Evolutionary conservation across 2,329 filamentous ascomycete species (phyloP).

Genomic region (Ophiocordyceps australis): DNA sequence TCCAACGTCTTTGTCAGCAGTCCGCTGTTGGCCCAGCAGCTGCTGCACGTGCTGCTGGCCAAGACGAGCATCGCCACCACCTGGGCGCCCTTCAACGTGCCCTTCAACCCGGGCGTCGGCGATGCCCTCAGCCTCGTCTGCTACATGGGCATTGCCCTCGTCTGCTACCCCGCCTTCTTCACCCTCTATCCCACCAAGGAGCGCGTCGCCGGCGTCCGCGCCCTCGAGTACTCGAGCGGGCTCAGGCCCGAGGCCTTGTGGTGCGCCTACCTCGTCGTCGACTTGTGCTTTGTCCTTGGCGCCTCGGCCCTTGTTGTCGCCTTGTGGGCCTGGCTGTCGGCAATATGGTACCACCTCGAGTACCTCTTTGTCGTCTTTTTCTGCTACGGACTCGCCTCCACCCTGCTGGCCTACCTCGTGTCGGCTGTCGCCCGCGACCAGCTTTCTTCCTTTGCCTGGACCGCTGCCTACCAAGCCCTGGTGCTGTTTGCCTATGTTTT

Average conservation of each 20-base stretch:
- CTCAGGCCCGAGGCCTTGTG: constrained; percentile 69
- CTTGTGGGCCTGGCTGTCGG: constrained; percentile 47
- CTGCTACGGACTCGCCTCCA: constrained; percentile 65
- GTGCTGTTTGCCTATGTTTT: constrained; percentile 56
- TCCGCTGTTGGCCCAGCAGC: constrained; percentile 45
- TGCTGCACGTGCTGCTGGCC: constrained; percentile 45
- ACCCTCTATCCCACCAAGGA: constrained; percentile 79
- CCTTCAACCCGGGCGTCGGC: constrained; percentile 50
- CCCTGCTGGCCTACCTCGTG: constrained; percentile 60
- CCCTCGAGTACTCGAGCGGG: constrained; percentile 82
- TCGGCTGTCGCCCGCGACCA: constrained; percentile 67
- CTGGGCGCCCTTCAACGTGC: constrained; percentile 59
- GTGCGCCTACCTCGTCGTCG: constrained; percentile 67
- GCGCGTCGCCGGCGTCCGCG: constrained; percentile 58
- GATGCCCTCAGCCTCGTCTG: constrained; percentile 61
- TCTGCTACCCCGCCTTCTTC: constrained; percentile 72
- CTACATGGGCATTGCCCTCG: constrained; percentile 66
- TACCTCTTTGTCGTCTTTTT: constrained; percentile 71
- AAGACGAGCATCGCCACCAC: constrained; percentile 52
- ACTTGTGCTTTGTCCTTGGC: constrained; percentile 53
- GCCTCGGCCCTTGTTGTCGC: constrained; percentile 47
- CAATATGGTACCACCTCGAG: constrained; percentile 58
- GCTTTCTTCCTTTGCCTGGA: constrained; percentile 68
- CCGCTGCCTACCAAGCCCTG: constrained; percentile 57
- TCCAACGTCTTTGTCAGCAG: constrained; percentile 41